Percentiles rank a stretch among this genome's conserved stretches.
Evolutionary conservation across 177 flowering plant species (phyloP).

Genomic region (Vitis hybrid): DNA sequence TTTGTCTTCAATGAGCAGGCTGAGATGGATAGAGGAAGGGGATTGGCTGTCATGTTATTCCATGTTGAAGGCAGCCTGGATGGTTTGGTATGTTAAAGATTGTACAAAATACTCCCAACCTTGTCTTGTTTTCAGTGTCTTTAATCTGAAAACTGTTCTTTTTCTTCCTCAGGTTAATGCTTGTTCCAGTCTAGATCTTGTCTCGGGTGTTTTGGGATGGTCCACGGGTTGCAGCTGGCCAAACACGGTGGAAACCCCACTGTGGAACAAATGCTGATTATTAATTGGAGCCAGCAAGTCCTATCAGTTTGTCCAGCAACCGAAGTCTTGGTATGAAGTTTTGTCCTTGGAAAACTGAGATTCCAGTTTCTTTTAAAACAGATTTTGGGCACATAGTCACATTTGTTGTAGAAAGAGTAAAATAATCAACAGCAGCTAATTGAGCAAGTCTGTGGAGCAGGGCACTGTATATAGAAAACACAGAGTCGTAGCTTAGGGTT

Average conservation of each 20-base stretch:
- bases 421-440: slow-evolving; percentile 38
- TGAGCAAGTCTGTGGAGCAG: slow-evolving; percentile 32
- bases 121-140: background rate
- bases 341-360: slow-evolving; percentile 27
- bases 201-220: slow-evolving; percentile 88
- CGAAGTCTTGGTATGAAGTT: slow-evolving; percentile 33
- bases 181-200: slow-evolving; percentile 63
- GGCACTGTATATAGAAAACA: slow-evolving; percentile 52
- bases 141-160: slow-evolving; percentile 6
- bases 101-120: background rate
- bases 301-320: slow-evolving; percentile 4
- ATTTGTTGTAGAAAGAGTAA: slow-evolving; percentile 12
- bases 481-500: slow-evolving; percentile 12
- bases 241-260: slow-evolving; percentile 33
- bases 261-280: slow-evolving; percentile 54
- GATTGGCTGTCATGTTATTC: slow-evolving; percentile 84
- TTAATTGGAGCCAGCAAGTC: background rate
- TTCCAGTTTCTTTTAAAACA: slow-evolving; percentile 6
- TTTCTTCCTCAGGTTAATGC: slow-evolving; percentile 55
- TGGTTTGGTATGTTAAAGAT: slow-evolving; percentile 51
- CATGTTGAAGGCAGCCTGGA: slow-evolving; percentile 78
- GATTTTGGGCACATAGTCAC: slow-evolving; percentile 11
- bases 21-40: slow-evolving; percentile 72
- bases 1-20: slow-evolving; percentile 48
- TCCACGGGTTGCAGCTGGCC: slow-evolving; percentile 96